Percentiles rank a stretch among this genome's conserved stretches.
phyloP scores from a whole-genome alignment of 441 rosid species.

The Erodium texanum region DNA sequence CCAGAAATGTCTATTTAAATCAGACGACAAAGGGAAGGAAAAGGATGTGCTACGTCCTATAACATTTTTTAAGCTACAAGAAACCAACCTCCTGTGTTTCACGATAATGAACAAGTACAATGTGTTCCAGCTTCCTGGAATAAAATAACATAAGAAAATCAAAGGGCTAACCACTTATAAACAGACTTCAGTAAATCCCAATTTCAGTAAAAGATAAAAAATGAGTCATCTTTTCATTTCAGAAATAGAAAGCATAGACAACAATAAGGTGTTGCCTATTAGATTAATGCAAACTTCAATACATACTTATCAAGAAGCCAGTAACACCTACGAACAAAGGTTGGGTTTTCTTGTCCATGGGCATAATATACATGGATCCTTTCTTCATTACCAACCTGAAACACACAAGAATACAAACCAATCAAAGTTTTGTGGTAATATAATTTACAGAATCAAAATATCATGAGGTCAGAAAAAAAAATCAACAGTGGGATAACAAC shows the following conservation, averaged over 20 bases:
- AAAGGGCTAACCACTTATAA: constrained; percentile 12
- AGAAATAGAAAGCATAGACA: not conserved
- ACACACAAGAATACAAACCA: constrained; percentile 13
- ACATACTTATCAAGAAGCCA: constrained; percentile 98
- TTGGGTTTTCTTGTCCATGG: constrained; percentile 75
- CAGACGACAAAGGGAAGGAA: not conserved
- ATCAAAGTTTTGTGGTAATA: constrained; percentile 7
- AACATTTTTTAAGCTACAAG: constrained; percentile 11
- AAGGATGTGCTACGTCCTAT: not conserved
- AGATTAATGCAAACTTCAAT: constrained; percentile 5
- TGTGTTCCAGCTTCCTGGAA: constrained; percentile 79
- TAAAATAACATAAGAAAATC: constrained; percentile 14
- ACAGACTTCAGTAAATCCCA: not conserved
- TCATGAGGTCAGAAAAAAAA: not conserved
- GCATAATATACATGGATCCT: constrained; percentile 99
- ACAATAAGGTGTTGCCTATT: constrained; percentile 8
- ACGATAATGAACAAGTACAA: constrained; percentile 98
- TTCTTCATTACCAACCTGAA: constrained; percentile 86
- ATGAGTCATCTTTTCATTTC: constrained; percentile 3
- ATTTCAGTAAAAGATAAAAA: not conserved
- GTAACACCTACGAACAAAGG: constrained; percentile 95
- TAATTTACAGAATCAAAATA: constrained; percentile 4
- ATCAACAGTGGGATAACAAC: not conserved
- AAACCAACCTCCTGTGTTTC: constrained; percentile 90
- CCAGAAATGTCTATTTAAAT: not conserved